Conservation (phyloP, 371 early-diverging fungal genomes). For the Rozella allomycis region DNA sequence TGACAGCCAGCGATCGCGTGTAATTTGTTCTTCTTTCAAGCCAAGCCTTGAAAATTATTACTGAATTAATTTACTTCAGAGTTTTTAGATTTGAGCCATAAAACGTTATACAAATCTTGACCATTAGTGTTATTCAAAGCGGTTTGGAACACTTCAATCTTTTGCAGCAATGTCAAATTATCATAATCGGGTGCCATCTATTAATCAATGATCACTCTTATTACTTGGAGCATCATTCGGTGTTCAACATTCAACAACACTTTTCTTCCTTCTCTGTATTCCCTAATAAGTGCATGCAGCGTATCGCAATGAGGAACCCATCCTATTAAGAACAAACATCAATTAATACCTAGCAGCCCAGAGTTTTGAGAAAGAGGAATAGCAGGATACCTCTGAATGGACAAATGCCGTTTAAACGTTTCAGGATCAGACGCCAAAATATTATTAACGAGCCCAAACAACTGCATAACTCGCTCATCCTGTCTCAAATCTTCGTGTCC, state of each 20-base stretch:
- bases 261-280: slow-evolving; percentile 67
- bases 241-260: slow-evolving; percentile 82
- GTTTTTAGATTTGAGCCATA: slow-evolving; percentile 87
- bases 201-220: not conserved
- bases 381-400: slow-evolving; percentile 76
- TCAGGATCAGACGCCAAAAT: slow-evolving; percentile 64
- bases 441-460: slow-evolving; percentile 90
- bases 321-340: no score
- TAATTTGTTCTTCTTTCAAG: slow-evolving; percentile 85
- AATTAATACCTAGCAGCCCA: no score
- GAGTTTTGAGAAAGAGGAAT: slow-evolving; percentile 91
- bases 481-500: slow-evolving; percentile 90
- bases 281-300: slow-evolving; percentile 67
- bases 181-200: slow-evolving; percentile 84
- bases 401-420: slow-evolving; percentile 75
- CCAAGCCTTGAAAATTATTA: slow-evolving; percentile 38
- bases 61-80: slow-evolving; percentile 38
- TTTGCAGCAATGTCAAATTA: slow-evolving; percentile 68
- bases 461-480: slow-evolving; percentile 96
- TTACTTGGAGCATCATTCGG: slow-evolving; percentile 61
- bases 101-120: slow-evolving; percentile 76
- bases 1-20: slow-evolving; percentile 83
- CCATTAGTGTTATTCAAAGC: slow-evolving; percentile 83
- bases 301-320: slow-evolving; percentile 92
- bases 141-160: slow-evolving; percentile 90